Conservation (phyloP, 2,329 filamentous ascomycete species). For the Trichothecium sympodiale region DNA sequence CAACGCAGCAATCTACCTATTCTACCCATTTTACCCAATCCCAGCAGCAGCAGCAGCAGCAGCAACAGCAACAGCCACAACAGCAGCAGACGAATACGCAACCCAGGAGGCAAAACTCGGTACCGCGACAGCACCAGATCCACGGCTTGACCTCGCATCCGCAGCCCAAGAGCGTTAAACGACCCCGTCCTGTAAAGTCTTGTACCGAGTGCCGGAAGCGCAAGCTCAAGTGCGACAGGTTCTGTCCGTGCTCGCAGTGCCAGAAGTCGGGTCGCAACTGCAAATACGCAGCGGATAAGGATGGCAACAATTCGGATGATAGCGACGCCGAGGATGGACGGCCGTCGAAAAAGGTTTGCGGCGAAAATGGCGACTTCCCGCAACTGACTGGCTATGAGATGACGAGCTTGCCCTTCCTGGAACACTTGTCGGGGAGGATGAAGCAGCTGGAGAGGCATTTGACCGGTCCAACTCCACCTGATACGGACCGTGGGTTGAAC, state of each 20-base stretch:
- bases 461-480: slow-evolving; percentile 27
- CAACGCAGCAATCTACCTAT: no score
- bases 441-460: slow-evolving; percentile 43
- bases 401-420: slow-evolving; percentile 23
- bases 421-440: slow-evolving; percentile 37
- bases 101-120: not conserved
- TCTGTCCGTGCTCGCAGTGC: slow-evolving; percentile 46
- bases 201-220: slow-evolving; percentile 47
- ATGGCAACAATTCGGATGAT: slow-evolving; percentile 36
- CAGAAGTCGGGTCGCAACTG: slow-evolving; percentile 43
- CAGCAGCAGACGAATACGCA: slow-evolving; percentile 8
- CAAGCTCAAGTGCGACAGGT: slow-evolving; percentile 45
- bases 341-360: slow-evolving; percentile 14
- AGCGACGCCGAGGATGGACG: slow-evolving; percentile 27
- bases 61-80: slow-evolving; percentile 12
- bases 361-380: not conserved
- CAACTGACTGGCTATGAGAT: slow-evolving; percentile 13
- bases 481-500: not conserved
- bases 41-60: slow-evolving; percentile 15
- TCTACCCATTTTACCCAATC: slow-evolving; percentile 2
- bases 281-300: slow-evolving; percentile 39
- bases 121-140: slow-evolving; percentile 9
- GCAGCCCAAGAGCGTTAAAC: slow-evolving; percentile 37
- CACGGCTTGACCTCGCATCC: slow-evolving; percentile 5
- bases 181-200: slow-evolving; percentile 43